Percentiles rank a stretch among this genome's conserved stretches.
phyloP scores from a whole-genome alignment of 2,329 filamentous ascomycete genomes.

The Claviceps pazoutovae region DNA sequence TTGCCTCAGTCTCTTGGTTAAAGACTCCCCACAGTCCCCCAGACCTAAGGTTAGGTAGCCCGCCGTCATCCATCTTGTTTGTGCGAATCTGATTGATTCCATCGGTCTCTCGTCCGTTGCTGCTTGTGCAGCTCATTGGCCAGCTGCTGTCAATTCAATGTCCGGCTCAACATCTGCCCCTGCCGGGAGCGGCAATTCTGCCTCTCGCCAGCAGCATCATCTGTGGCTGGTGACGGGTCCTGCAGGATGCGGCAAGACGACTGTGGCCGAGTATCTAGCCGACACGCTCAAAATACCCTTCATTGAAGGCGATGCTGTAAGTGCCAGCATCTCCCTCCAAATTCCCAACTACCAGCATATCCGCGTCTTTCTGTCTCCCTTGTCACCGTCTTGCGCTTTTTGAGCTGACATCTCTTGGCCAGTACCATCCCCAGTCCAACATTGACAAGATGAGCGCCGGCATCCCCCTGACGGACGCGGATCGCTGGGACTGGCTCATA shows the following conservation, averaged over 20 bases:
- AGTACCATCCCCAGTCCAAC: slow-evolving; percentile 67
- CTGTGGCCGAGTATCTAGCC: slow-evolving; percentile 53
- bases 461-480: slow-evolving; percentile 74
- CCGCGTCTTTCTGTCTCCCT: too few relatives aligned
- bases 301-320: slow-evolving; percentile 66
- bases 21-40: too few relatives aligned
- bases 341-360: too few relatives aligned
- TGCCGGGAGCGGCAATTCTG: slow-evolving; percentile 10
- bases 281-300: slow-evolving; percentile 51
- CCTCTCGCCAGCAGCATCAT: slow-evolving; percentile 40
- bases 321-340: not conserved
- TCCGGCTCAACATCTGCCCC: slow-evolving; percentile 16
- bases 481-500: slow-evolving; percentile 96
- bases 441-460: slow-evolving; percentile 83
- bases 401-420: slow-evolving; percentile 1
- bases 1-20: too few relatives aligned
- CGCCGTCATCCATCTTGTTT: too few relatives aligned
- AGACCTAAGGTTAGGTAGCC: too few relatives aligned
- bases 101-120: not conserved
- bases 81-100: too few relatives aligned
- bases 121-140: not conserved
- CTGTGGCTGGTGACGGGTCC: slow-evolving; percentile 73
- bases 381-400: too few relatives aligned
- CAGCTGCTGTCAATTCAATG: not conserved
- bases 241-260: slow-evolving; percentile 68